Evolutionary conservation across 495 filamentous ascomycete genomes (phyloP).

Genomic region (Tuber borchii): DNA sequence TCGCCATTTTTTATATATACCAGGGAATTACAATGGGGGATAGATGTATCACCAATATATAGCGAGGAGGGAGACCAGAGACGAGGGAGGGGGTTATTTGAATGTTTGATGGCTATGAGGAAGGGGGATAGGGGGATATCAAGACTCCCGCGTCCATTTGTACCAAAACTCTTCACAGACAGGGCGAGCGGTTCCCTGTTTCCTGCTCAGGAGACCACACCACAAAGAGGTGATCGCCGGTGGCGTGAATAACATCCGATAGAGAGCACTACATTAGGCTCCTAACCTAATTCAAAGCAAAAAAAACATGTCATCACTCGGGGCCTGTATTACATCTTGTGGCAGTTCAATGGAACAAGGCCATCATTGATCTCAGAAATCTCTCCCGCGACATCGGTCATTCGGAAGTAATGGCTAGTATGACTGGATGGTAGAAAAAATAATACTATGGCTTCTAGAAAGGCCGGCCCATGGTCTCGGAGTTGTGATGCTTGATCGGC

Average conservation of each 20-base stretch:
- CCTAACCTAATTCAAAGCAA: background rate
- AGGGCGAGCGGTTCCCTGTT: background rate
- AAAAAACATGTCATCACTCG: background rate
- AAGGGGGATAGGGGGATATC: background rate
- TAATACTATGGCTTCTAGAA: background rate
- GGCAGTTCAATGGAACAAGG: background rate
- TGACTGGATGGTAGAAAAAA: background rate
- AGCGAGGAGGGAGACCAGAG: background rate
- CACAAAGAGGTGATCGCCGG: background rate
- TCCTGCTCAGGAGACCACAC: background rate
- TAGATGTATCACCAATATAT: background rate
- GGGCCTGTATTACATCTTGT: background rate
- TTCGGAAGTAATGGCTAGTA: background rate
- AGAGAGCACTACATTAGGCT: background rate
- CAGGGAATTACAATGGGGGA: background rate
- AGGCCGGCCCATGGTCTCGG: background rate
- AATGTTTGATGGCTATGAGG: background rate
- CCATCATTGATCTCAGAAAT: background rate
- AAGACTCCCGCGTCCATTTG: background rate
- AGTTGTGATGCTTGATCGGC: background rate
- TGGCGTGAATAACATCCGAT: background rate
- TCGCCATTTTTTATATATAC: slow-evolving; percentile 15
- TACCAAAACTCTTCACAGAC: background rate
- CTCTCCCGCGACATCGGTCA: background rate
- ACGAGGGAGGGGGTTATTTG: background rate